These are phyloP conservation scores for Fraxinus quadrangulata DNA, from an alignment of 257 asterid genomes.

Conservation along the genomic window DNA sequence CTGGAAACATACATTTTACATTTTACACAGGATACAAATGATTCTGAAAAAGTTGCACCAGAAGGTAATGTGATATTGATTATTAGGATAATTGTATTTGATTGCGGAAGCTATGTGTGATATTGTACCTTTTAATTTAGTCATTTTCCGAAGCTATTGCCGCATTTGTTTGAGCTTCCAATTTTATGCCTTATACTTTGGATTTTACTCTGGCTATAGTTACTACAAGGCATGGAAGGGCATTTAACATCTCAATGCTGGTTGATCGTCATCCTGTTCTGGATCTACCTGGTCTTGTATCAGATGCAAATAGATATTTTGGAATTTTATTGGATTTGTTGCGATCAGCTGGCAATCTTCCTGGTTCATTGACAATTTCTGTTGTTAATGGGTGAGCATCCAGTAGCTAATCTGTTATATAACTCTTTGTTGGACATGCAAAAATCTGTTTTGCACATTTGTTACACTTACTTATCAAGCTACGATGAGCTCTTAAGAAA, in stretches of 20 bases:
- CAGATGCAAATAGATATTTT: conserved; percentile 72
- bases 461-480: not conserved
- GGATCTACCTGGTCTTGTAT: conserved; percentile 58
- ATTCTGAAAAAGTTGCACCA: conserved; percentile 44
- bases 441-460: not conserved
- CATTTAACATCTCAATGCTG: conserved; percentile 79
- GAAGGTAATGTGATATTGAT: conserved; percentile 57
- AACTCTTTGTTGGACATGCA: conserved; percentile 18
- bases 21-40: conserved; percentile 69
- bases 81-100: conserved; percentile 12
- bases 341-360: conserved; percentile 63
- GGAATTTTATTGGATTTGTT: conserved; percentile 71
- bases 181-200: conserved; percentile 17
- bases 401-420: not conserved
- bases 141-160: not conserved
- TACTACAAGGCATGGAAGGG: conserved; percentile 52
- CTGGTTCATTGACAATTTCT: conserved; percentile 77
- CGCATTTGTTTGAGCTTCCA: conserved; percentile 5
- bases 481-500: conserved; percentile 11
- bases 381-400: conserved; percentile 81
- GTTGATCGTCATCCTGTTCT: conserved; percentile 74
- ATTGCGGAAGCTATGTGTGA: conserved; percentile 24
- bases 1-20: conserved; percentile 65
- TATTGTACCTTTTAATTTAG: conserved; percentile 8
- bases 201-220: conserved; percentile 41